Conservation (phyloP, 441 rosid genomes). For the Hura crepitans region DNA sequence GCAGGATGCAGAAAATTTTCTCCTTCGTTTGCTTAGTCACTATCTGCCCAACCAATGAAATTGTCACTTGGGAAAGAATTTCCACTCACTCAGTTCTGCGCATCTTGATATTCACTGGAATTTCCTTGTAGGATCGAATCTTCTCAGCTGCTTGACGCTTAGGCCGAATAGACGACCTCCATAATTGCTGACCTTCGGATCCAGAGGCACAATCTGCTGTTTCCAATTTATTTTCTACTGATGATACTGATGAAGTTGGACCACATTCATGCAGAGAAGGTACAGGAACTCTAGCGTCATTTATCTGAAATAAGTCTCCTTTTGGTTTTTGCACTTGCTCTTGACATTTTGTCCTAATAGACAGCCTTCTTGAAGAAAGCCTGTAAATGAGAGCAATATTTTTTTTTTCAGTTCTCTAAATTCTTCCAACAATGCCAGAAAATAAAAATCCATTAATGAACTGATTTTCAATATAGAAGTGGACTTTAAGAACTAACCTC, state of each 20-base stretch:
- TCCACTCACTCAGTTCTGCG: constrained; percentile 36
- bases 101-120: constrained; percentile 50
- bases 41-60: constrained; percentile 10
- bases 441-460: neutral
- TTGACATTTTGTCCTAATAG: constrained; percentile 16
- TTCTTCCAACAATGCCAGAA: neutral
- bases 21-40: constrained; percentile 6
- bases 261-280: constrained; percentile 22
- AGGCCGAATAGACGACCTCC: constrained; percentile 49
- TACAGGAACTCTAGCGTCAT: constrained; percentile 25
- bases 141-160: constrained; percentile 51
- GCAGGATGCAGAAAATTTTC: constrained; percentile 6
- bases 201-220: constrained; percentile 18
- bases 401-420: neutral
- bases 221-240: constrained; percentile 39
- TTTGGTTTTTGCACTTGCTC: constrained; percentile 22
- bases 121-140: constrained; percentile 61
- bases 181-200: constrained; percentile 23
- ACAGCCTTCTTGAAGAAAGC: constrained; percentile 15
- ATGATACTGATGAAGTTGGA: constrained; percentile 25
- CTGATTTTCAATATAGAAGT: neutral
- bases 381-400: constrained; percentile 16
- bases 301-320: constrained; percentile 1
- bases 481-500: constrained; percentile 18
- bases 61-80: constrained; percentile 1